Percentiles rank a stretch among this genome's conserved stretches.
Conservation (phyloP, 768 basidiomycete genomes). For the Naganishia vaughanmartiniae region DNA sequence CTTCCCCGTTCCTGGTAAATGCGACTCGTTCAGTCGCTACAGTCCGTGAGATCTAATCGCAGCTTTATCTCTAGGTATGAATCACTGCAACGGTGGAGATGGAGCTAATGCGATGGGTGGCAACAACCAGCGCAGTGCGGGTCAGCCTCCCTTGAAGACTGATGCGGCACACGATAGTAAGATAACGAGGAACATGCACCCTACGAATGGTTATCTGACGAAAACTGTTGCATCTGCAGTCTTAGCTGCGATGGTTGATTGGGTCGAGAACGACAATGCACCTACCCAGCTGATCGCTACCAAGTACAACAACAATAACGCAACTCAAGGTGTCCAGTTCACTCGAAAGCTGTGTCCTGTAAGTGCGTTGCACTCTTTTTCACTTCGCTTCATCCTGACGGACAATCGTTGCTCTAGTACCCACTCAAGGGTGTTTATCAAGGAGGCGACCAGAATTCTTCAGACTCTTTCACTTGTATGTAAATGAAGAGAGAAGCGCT, state of each 20-base stretch:
- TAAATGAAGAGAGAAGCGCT: background rate
- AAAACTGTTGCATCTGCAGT: background rate
- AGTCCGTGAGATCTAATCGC: background rate
- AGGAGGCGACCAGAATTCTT: conserved; percentile 14
- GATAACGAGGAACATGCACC: background rate
- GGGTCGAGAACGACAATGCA: conserved; percentile 12
- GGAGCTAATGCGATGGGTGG: conserved; percentile 29
- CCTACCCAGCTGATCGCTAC: conserved; percentile 2
- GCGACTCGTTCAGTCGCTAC: background rate
- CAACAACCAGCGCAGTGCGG: conserved; percentile 15
- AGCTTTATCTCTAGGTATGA: conserved; percentile 36
- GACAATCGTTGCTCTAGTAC: background rate
- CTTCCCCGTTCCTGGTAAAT: conserved; percentile 46
- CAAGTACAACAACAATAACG: conserved; percentile 30
- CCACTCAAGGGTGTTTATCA: conserved; percentile 2
- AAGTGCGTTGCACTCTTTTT: background rate
- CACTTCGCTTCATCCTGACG: background rate
- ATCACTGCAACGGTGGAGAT: conserved; percentile 46
- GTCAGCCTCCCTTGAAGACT: conserved; percentile 3
- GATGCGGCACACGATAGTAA: conserved; percentile 3
- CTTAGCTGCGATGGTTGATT: conserved; percentile 14
- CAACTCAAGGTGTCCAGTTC: conserved; percentile 24
- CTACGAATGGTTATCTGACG: background rate
- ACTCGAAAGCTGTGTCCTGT: conserved; percentile 26
- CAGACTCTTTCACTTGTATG: conserved; percentile 4